phyloP scores from a whole-genome alignment of 495 filamentous ascomycete species.

The Stereocaulon alpinum region DNA sequence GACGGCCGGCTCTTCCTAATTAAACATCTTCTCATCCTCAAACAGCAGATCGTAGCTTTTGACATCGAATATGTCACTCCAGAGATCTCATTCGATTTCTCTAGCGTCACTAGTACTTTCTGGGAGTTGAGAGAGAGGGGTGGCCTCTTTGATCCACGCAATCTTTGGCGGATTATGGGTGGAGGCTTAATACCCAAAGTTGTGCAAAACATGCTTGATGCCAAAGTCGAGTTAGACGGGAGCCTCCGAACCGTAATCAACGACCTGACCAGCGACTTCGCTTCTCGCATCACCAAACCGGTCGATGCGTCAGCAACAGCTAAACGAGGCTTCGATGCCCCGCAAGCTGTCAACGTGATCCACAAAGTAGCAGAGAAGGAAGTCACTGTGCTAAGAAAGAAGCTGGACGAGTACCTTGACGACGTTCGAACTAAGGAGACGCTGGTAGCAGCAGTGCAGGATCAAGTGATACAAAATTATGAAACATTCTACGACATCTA shows the following conservation, averaged over 20 bases:
- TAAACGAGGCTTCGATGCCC: constrained; percentile 23
- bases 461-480: constrained; percentile 48
- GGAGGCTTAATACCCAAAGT: constrained; percentile 50
- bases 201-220: constrained; percentile 62
- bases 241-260: constrained; percentile 67
- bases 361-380: constrained; percentile 41
- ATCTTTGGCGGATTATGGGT: constrained; percentile 48
- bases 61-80: constrained; percentile 82
- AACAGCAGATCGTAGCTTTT: constrained; percentile 83
- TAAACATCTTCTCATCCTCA: constrained; percentile 81
- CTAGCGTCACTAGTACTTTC: constrained; percentile 67
- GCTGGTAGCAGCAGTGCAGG: constrained; percentile 49
- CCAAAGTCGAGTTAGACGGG: constrained; percentile 72
- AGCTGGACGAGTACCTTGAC: constrained; percentile 48
- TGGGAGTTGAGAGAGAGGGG: constrained; percentile 61
- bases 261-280: constrained; percentile 58
- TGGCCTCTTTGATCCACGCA: constrained; percentile 57
- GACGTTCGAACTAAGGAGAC: constrained; percentile 53
- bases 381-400: constrained; percentile 40
- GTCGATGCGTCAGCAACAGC: constrained; percentile 19
- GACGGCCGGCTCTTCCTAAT: constrained; percentile 81
- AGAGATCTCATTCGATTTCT: constrained; percentile 65
- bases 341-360: constrained; percentile 28
- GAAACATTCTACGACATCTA: constrained; percentile 50
- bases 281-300: constrained; percentile 40